These are phyloP conservation scores for Ballota nigra DNA, from an alignment of 257 asterid species.

Conservation along the genomic window DNA sequence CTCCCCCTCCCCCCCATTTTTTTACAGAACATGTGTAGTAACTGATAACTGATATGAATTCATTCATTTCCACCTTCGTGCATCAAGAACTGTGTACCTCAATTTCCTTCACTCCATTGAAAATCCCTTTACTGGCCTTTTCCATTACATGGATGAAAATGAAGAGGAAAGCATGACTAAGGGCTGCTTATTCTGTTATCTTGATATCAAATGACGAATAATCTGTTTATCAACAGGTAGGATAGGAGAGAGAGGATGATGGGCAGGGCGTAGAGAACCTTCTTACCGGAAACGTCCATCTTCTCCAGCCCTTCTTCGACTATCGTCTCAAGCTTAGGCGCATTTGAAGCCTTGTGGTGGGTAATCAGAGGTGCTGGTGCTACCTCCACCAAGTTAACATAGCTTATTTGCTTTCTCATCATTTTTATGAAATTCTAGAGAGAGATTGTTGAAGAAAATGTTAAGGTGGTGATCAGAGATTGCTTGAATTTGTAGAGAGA, in stretches of 20 bases:
- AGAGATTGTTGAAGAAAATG: background rate
- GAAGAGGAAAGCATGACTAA: background rate
- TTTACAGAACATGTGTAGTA: constrained; percentile 6
- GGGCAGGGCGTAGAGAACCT: constrained; percentile 32
- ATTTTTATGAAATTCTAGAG: constrained; percentile 5
- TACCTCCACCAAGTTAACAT: constrained; percentile 45
- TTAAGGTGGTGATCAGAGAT: background rate
- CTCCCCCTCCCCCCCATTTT: background rate
- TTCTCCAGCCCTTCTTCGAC: constrained; percentile 44
- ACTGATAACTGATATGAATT: background rate
- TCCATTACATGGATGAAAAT: background rate
- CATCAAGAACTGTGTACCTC: constrained; percentile 6
- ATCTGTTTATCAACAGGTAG: constrained; percentile 43
- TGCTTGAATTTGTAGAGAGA: constrained; percentile 14
- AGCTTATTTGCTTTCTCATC: constrained; percentile 45
- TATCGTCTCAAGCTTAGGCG: constrained; percentile 54
- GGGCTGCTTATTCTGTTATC: background rate
- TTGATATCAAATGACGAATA: constrained; percentile 27
- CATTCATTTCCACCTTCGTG: constrained; percentile 19
- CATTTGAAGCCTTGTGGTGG: constrained; percentile 41
- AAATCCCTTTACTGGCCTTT: background rate
- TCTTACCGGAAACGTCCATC: constrained; percentile 23
- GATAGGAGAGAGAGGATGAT: constrained; percentile 33
- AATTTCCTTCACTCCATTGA: constrained; percentile 4
- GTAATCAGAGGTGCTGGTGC: constrained; percentile 51